Conservation (phyloP, 768 basidiomycete genomes). For the Tricholoma hemisulphureum region DNA sequence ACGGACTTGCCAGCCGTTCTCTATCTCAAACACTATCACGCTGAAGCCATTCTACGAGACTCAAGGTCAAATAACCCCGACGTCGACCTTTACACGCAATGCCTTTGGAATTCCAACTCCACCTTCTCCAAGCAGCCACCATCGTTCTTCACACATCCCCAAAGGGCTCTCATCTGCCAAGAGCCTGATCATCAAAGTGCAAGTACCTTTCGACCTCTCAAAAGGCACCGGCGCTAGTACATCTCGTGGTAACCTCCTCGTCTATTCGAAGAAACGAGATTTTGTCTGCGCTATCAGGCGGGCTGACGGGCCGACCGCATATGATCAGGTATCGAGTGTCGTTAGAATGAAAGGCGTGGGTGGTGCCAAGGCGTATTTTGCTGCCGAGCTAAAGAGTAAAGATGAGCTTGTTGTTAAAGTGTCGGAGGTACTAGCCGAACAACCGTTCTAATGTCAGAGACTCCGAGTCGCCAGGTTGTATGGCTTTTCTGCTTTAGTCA, state of each 20-base stretch:
- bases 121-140: slow-evolving; percentile 17
- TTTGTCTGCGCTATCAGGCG: slow-evolving; percentile 45
- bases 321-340: slow-evolving; percentile 38
- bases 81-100: slow-evolving; percentile 29
- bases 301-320: slow-evolving; percentile 32
- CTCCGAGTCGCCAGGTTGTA: not conserved
- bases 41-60: slow-evolving; percentile 43
- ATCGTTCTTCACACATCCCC: slow-evolving; percentile 22
- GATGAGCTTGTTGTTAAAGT: slow-evolving; percentile 51
- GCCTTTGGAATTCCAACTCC: slow-evolving; percentile 25
- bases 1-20: slow-evolving; percentile 44
- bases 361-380: slow-evolving; percentile 51
- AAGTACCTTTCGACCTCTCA: slow-evolving; percentile 35
- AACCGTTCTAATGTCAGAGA: slow-evolving; percentile 42
- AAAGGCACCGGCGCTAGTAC: slow-evolving; percentile 4
- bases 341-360: slow-evolving; percentile 33
- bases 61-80: slow-evolving; percentile 15
- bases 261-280: slow-evolving; percentile 55
- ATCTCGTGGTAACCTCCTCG: slow-evolving; percentile 29
- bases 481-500: not conserved
- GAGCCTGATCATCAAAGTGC: slow-evolving; percentile 52
- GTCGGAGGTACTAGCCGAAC: slow-evolving; percentile 52
- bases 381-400: slow-evolving; percentile 46
- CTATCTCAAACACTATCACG: slow-evolving; percentile 40
- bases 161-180: slow-evolving; percentile 28